phyloP scores from a whole-genome alignment of 225 moss, liverwort and hornwort genomes.

The Asterella californica region DNA sequence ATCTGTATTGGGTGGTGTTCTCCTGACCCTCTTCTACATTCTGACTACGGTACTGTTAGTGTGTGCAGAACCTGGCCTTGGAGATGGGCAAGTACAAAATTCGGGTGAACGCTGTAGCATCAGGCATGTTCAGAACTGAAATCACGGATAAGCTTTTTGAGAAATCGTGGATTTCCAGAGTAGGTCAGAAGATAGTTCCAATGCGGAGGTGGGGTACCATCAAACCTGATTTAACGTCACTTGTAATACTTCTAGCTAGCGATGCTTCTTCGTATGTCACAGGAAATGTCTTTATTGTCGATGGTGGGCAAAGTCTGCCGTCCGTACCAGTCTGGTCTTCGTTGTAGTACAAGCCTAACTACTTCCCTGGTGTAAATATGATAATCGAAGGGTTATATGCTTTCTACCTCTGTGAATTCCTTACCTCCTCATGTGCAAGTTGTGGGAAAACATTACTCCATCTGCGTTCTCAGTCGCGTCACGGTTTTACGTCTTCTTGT shows the following conservation, averaged over 20 bases:
- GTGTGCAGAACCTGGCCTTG: conserved; percentile 52
- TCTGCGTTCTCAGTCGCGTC: no score
- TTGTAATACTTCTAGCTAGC: conserved; percentile 68
- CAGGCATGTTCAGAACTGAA: conserved; percentile 76
- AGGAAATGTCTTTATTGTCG: conserved; percentile 70
- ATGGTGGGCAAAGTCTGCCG: conserved; percentile 75
- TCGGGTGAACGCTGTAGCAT: conserved; percentile 66
- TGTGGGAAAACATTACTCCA: no score
- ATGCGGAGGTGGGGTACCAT: conserved; percentile 56
- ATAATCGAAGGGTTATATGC: no score
- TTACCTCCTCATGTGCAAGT: no score
- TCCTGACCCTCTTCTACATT: neutral
- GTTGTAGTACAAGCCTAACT: conserved; percentile 29
- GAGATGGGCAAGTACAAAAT: conserved; percentile 75
- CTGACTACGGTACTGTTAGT: neutral
- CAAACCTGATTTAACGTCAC: conserved; percentile 73
- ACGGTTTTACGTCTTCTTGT: no score
- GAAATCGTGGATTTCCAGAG: conserved; percentile 52
- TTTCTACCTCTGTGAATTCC: no score
- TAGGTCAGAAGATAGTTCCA: conserved; percentile 57
- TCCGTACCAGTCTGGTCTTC: conserved; percentile 81
- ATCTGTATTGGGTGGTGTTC: neutral
- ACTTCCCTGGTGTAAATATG: no score
- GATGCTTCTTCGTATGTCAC: conserved; percentile 65
- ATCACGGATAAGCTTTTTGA: conserved; percentile 59